Percentiles rank a stretch among this genome's conserved stretches.
These are phyloP conservation scores for Pyronema domesticum DNA, from an alignment of 495 filamentous ascomycete species.

Conservation along the genomic window DNA sequence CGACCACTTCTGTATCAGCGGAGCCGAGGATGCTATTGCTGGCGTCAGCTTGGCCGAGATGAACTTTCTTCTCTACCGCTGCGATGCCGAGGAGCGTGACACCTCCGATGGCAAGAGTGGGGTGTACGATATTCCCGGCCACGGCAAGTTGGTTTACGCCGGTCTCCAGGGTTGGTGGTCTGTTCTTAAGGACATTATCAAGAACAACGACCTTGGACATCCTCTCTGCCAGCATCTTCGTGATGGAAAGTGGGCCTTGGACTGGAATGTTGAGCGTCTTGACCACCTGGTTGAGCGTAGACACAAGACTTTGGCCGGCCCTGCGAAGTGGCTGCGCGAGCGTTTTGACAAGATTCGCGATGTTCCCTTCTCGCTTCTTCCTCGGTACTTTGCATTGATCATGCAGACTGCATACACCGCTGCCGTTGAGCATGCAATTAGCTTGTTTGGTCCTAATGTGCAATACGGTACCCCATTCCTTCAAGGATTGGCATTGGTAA, in stretches of 20 bases:
- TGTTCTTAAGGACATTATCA: slow-evolving; percentile 65
- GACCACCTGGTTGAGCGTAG: slow-evolving; percentile 47
- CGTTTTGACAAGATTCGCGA: slow-evolving; percentile 68
- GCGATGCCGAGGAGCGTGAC: slow-evolving; percentile 81
- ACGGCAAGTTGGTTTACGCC: slow-evolving; percentile 79
- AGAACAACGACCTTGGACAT: slow-evolving; percentile 80
- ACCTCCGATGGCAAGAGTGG: slow-evolving; percentile 65
- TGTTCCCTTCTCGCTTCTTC: slow-evolving; percentile 75
- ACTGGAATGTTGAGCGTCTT: slow-evolving; percentile 66
- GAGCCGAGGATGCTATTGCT: slow-evolving; percentile 62
- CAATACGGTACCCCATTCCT: slow-evolving; percentile 67
- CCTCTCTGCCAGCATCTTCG: slow-evolving; percentile 83
- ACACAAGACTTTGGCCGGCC: slow-evolving; percentile 40
- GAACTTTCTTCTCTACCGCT: slow-evolving; percentile 82
- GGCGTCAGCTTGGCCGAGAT: slow-evolving; percentile 59
- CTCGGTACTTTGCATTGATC: slow-evolving; percentile 81
- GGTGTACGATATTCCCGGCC: slow-evolving; percentile 65
- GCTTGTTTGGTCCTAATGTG: slow-evolving; percentile 60
- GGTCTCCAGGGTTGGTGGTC: slow-evolving; percentile 99
- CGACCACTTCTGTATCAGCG: slow-evolving; percentile 65
- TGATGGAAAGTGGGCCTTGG: slow-evolving; percentile 84
- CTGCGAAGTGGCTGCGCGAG: slow-evolving; percentile 60
- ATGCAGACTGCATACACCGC: slow-evolving; percentile 72
- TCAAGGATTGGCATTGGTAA: slow-evolving; percentile 72
- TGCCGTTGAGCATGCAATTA: slow-evolving; percentile 57